These are phyloP conservation scores for Paecilomyces formosus DNA, from an alignment of 2,329 filamentous ascomycete genomes.

Conservation along the genomic window DNA sequence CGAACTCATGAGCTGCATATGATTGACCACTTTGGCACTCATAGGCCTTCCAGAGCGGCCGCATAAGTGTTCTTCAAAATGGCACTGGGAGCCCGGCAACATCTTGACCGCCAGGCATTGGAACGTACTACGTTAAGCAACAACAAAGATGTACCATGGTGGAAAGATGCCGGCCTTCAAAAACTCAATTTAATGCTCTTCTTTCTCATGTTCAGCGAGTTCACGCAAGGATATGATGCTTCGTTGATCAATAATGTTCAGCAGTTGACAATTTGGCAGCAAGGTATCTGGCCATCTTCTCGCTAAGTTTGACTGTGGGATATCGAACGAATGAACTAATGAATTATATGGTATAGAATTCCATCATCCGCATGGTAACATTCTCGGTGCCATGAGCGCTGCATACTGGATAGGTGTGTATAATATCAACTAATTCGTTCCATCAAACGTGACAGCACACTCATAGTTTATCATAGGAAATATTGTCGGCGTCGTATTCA, in stretches of 20 bases:
- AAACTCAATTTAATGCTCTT: conserved; percentile 1
- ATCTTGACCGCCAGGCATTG: neutral
- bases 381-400: conserved; percentile 1
- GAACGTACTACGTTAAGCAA: neutral
- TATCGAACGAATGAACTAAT: neutral
- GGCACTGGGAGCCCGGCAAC: neutral
- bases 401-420: conserved; percentile 1
- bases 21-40: neutral
- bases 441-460: neutral
- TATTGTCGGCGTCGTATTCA: neutral
- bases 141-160: conserved; percentile 1
- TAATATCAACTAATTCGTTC: neutral
- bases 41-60: neutral
- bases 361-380: neutral
- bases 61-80: neutral
- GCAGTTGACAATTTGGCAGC: conserved; percentile 1
- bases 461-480: neutral
- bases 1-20: neutral
- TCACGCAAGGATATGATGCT: conserved; percentile 1
- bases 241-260: conserved; percentile 3
- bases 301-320: too few relatives aligned
- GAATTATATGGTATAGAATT: neutral
- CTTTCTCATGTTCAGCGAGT: conserved; percentile 2
- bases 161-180: neutral
- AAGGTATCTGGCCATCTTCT: neutral